phyloP scores from a whole-genome alignment of 2,329 filamentous ascomycete species.

The Colletotrichum spinosum region DNA sequence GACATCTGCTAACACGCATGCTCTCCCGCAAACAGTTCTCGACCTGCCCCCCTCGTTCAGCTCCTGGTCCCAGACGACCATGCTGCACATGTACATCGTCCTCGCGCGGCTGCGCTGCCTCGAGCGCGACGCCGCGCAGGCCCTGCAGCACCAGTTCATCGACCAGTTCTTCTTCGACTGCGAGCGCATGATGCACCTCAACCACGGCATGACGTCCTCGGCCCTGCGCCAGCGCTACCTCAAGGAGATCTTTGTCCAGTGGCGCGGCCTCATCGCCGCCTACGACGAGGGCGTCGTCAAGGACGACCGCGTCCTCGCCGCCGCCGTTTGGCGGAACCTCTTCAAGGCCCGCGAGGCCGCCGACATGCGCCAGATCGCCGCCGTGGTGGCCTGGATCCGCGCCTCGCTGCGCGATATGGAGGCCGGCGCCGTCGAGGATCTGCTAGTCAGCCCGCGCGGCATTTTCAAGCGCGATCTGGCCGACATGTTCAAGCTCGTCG shows the following conservation, averaged over 20 bases:
- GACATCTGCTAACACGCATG: slow-evolving; percentile 22
- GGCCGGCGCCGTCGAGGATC: slow-evolving; percentile 58
- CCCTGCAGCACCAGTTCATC: slow-evolving; percentile 90
- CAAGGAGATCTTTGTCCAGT: slow-evolving; percentile 94
- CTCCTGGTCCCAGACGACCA: slow-evolving; percentile 95
- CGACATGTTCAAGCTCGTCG: slow-evolving; percentile 52
- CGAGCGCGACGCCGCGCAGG: slow-evolving; percentile 73
- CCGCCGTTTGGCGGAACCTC: slow-evolving; percentile 93
- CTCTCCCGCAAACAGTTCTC: slow-evolving; percentile 67
- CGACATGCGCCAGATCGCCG: slow-evolving; percentile 62
- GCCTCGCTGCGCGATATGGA: slow-evolving; percentile 60
- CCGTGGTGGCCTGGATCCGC: slow-evolving; percentile 69
- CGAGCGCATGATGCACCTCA: slow-evolving; percentile 84
- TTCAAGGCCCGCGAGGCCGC: slow-evolving; percentile 76
- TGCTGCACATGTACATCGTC: slow-evolving; percentile 95
- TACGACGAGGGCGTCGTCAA: slow-evolving; percentile 85
- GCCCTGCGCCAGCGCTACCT: slow-evolving; percentile 73
- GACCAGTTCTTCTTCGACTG: slow-evolving; percentile 96
- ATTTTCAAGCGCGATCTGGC: slow-evolving; percentile 58
- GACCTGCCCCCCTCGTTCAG: slow-evolving; percentile 88
- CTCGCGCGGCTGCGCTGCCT: slow-evolving; percentile 86
- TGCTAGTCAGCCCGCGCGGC: slow-evolving; percentile 50
- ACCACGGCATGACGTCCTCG: slow-evolving; percentile 76
- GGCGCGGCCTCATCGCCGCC: slow-evolving; percentile 86
- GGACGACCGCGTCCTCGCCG: slow-evolving; percentile 81